Base-by-base conservation (phyloP, 805 yeast species). In the Saccharomycopsis javanensis region DNA sequence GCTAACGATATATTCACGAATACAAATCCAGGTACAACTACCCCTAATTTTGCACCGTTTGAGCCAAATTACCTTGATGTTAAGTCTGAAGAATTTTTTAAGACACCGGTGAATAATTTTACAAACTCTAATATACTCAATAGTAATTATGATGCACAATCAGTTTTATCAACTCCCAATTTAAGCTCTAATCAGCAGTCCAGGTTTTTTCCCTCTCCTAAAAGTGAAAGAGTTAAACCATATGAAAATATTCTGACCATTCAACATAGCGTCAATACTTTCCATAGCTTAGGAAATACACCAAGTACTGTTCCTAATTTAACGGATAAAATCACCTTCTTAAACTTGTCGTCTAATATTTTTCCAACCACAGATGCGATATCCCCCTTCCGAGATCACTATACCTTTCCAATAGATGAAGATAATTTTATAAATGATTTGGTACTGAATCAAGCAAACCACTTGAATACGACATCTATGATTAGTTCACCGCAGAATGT, bases 201-300 rank as follows among this genome's bases (percentile, higher is more conserved):
- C 10, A 42, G 61, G 38, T 60, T 60, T 37, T 60, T 60, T 28
- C 62, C 62, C 11, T 57, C 60, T 27, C 62, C 62, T 7, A 55
- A 28, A 10, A 60, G 62, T 51, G 62, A 60, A 48, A 35, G 62
- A 34, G 31, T 54, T 13, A 53, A 55, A 16, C 33, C 48, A 20
- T 42, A 42, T 20, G 48, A 25, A 20, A 54, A 28, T 18, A 54
- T 33, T n/a, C 51, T 27, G 33, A 18, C 28, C 8, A 38, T 38
- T 33, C 50, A 42, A 20, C 23, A 48, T 10, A 35, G 30, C 20
- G 10, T 23, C 48, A 55, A 46, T 34, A 48, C 57, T 15, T 42
- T 51, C 6, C 28, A 50, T 23, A 54, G 45, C 48, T 54, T 57
- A 15, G 55, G 54, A n/a, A 54, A 38, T 25, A 28, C 34, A 13